phyloP scores from a whole-genome alignment of 2,329 filamentous ascomycete species.

The Aspergillus felis region DNA sequence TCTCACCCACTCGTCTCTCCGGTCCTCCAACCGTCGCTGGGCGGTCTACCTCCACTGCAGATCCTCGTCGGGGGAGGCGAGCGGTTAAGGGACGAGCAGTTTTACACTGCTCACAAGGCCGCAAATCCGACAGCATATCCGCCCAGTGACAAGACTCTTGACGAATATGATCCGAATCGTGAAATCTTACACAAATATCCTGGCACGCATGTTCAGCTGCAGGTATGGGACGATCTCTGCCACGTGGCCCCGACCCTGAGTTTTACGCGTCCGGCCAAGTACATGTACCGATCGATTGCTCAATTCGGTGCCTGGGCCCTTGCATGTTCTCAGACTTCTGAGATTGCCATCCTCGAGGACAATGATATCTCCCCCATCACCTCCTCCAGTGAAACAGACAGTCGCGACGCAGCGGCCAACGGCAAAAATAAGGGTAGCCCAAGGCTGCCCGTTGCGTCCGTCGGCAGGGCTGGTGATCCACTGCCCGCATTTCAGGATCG shows the following conservation, averaged over 20 bases:
- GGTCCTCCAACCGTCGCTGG: constrained; percentile 79
- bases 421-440: constrained; percentile 12
- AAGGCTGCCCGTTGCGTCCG: constrained; percentile 34
- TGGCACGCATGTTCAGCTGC: constrained; percentile 86
- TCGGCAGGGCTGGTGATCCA: constrained; percentile 83
- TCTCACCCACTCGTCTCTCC: constrained; percentile 88
- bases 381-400: constrained; percentile 50
- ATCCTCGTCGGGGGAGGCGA: constrained; percentile 87
- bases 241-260: constrained; percentile 91
- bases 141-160: constrained; percentile 60
- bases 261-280: constrained; percentile 92
- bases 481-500: constrained; percentile 74
- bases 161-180: constrained; percentile 57
- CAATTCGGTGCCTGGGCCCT: constrained; percentile 93
- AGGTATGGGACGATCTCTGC: constrained; percentile 94
- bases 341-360: constrained; percentile 78
- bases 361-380: constrained; percentile 68
- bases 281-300: constrained; percentile 88
- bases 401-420: constrained; percentile 5
- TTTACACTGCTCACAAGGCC: constrained; percentile 91
- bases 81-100: constrained; percentile 86
- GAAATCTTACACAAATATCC: constrained; percentile 60
- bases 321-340: constrained; percentile 72
- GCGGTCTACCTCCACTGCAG: constrained; percentile 81
- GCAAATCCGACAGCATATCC: constrained; percentile 77